phyloP scores from a whole-genome alignment of 495 filamentous ascomycete genomes.

The Neurospora cerealis region DNA sequence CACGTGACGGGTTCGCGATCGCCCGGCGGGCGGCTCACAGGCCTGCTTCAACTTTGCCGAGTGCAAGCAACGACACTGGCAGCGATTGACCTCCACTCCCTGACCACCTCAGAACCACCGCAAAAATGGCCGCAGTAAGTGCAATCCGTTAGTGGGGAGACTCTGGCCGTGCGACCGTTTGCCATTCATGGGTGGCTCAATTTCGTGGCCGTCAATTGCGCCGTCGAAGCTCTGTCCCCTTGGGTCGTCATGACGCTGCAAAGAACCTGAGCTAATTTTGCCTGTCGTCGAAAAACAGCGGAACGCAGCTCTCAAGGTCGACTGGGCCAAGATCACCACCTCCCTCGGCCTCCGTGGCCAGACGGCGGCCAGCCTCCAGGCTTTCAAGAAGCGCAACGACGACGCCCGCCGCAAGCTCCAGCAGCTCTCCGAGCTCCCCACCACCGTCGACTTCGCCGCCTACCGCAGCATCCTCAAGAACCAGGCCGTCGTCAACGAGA shows the following conservation, averaged over 20 bases:
- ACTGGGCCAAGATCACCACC: conserved; percentile 86
- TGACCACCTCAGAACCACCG: conserved; percentile 38
- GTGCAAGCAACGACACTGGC: conserved; percentile 22
- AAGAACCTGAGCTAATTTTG: conserved; percentile 41
- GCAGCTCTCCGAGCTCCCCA: conserved; percentile 65
- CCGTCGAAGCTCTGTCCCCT: neutral
- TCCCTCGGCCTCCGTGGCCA: conserved; percentile 93
- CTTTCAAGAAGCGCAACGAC: conserved; percentile 99
- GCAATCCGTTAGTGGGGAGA: conserved; percentile 15
- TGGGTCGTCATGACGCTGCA: neutral
- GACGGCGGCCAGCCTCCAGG: conserved; percentile 77
- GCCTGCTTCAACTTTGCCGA: conserved; percentile 21
- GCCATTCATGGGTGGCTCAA: neutral
- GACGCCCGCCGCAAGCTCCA: conserved; percentile 89
- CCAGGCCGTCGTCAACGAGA: conserved; percentile 85
- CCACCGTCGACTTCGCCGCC: conserved; percentile 80
- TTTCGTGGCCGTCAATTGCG: conserved; percentile 5
- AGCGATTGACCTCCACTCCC: conserved; percentile 36
- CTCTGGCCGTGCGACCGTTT: neutral
- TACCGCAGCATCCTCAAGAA: conserved; percentile 93
- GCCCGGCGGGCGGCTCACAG: conserved; percentile 3
- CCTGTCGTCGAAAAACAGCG: conserved; percentile 47
- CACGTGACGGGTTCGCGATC: conserved; percentile 19
- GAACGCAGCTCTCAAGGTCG: conserved; percentile 97
- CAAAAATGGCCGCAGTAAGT: conserved; percentile 88